These are phyloP conservation scores for Haberlea rhodopensis DNA, from an alignment of 257 asterid species.

Conservation along the genomic window DNA sequence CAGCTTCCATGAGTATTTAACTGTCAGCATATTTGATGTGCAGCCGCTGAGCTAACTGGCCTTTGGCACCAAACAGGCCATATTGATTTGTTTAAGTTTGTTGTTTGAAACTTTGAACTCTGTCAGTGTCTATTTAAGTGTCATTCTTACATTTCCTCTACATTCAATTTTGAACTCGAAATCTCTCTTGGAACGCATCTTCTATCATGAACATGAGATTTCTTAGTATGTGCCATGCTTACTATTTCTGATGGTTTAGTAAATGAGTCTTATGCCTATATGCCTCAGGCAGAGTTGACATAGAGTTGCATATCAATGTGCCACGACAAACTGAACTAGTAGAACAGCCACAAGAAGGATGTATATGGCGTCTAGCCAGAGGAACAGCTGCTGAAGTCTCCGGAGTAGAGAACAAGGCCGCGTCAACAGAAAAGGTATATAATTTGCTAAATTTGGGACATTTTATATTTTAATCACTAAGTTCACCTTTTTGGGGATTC, in stretches of 20 bases:
- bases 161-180: too few relatives aligned
- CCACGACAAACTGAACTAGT: conserved; percentile 64
- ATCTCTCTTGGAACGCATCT: not conserved
- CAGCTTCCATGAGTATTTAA: too few relatives aligned
- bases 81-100: not conserved
- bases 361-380: conserved; percentile 84
- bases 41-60: not conserved
- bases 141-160: not conserved
- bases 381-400: conserved; percentile 81
- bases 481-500: conserved; percentile 14
- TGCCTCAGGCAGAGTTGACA: conserved; percentile 66
- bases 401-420: conserved; percentile 42
- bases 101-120: not conserved
- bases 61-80: not conserved
- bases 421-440: conserved; percentile 56
- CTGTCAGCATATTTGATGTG: not conserved
- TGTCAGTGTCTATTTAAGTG: not conserved
- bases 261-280: conserved; percentile 12
- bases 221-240: not conserved
- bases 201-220: not conserved
- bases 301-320: conserved; percentile 51
- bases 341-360: conserved; percentile 68
- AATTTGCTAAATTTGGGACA: conserved; percentile 6
- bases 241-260: not conserved
- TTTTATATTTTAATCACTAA: conserved; percentile 2